A percentile compares a stretch with the other conserved stretches of the same genome.
Evolutionary conservation across 139 green algal species (phyloP).

Genomic region (Tetradesmus obliquus): DNA sequence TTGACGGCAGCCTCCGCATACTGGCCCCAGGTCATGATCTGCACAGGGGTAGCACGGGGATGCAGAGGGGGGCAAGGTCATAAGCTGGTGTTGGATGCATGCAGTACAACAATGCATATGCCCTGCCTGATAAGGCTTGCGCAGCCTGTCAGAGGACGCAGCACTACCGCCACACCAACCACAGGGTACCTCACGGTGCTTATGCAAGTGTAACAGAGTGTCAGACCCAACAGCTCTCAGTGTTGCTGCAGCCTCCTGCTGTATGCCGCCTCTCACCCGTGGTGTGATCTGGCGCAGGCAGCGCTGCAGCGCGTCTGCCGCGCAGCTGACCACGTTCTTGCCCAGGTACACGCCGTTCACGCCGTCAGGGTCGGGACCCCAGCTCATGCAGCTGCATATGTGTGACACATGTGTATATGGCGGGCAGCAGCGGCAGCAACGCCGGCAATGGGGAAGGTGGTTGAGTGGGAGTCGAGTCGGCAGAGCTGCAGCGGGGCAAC

Average conservation of each 20-base stretch:
- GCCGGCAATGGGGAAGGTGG: background rate
- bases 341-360: slow-evolving; percentile 69
- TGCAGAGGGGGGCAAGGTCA: background rate
- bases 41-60: background rate
- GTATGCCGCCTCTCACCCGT: background rate
- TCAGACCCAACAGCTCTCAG: background rate
- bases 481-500: background rate
- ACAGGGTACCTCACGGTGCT: too few relatives aligned
- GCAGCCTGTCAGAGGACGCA: too few relatives aligned
- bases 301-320: slow-evolving; percentile 47
- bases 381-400: slow-evolving; percentile 61
- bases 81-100: too few relatives aligned
- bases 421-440: background rate
- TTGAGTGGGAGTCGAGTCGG: background rate
- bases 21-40: slow-evolving; percentile 69
- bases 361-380: slow-evolving; percentile 57
- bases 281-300: slow-evolving; percentile 44
- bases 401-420: background rate
- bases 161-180: too few relatives aligned
- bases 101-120: too few relatives aligned
- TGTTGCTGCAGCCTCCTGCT: background rate
- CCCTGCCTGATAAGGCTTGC: too few relatives aligned
- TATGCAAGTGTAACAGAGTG: background rate
- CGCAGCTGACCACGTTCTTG: slow-evolving; percentile 57
- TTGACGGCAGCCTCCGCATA: slow-evolving; percentile 56